phyloP scores from a whole-genome alignment of 352 stramenopile species.

The Phytophthora tubulina region DNA sequence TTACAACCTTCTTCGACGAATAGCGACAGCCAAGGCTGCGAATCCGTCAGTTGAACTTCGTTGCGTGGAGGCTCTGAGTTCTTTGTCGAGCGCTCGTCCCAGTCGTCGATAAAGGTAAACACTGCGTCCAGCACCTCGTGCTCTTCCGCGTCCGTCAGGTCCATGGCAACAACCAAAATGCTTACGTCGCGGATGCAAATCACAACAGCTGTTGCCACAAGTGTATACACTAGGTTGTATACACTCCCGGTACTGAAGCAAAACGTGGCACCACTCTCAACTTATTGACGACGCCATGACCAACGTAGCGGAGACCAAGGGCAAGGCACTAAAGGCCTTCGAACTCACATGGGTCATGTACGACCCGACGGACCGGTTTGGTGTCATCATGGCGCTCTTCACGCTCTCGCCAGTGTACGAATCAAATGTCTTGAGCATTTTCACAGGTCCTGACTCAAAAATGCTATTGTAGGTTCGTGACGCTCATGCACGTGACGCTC shows the following conservation, averaged over 20 bases:
- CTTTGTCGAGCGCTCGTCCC: neutral
- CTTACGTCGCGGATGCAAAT: constrained; percentile 26
- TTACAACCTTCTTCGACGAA: neutral
- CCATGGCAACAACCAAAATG: constrained; percentile 3
- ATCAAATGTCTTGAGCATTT: neutral
- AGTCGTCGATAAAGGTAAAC: constrained; percentile 15
- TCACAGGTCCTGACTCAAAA: neutral
- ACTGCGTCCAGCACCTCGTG: constrained; percentile 8
- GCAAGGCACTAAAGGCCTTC: constrained; percentile 55
- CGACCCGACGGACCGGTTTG: constrained; percentile 75
- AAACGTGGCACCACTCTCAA: constrained; percentile 21
- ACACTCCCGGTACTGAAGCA: constrained; percentile 7
- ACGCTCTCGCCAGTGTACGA: constrained; percentile 83
- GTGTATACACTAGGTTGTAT: neutral
- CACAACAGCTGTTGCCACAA: constrained; percentile 6
- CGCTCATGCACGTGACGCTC: constrained; percentile 86
- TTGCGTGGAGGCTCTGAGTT: neutral
- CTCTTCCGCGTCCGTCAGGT: neutral
- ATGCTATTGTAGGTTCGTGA: constrained; percentile 67
- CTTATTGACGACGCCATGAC: constrained; percentile 19
- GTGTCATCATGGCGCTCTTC: constrained; percentile 72
- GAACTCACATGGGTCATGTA: constrained; percentile 87
- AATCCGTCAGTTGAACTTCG: neutral
- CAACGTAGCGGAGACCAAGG: constrained; percentile 24
- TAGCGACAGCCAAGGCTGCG: neutral